Evolutionary conservation across 345 rosid species (phyloP), one percentile per base, ranked within the genome.

Genomic region (Populus davidiana): DNA sequence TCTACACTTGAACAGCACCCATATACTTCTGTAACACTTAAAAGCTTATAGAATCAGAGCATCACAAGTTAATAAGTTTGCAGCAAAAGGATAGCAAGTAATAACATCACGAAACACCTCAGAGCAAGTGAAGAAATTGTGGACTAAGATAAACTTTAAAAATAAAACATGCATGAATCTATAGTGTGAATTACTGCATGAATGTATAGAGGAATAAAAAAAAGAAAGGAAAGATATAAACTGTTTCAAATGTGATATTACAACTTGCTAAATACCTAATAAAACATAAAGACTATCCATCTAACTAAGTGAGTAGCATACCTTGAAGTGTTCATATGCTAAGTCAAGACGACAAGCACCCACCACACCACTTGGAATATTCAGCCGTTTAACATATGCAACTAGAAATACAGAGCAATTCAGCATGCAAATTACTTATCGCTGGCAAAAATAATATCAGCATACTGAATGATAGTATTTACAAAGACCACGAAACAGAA

Each of bases 311-410:
- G 52, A 81, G 25, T 67, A 72, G 36, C 64, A 59, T 89, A 93
- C 99, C 99, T 96, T 96, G 87, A 96, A 96, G 87, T 92, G 96
- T 73, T 93, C 97, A 77, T 92, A 96, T n/a, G 99, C 98, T 83
- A 92, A 86, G 87, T 93, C 99, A 84, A 96, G 96, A 16, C 93
- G 94, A 86, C 98, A 96, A 81, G 99, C 92, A 56, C 98, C 99
- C 75, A 93, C 99, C 67, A 93, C 93, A 8, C 99, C 99, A 35
- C 92, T 96, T 11, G 98, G 99, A 84, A 93, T 93, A 78, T 96
- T 92, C 70, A 93, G 88, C 75, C 88, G 90, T 73, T 91, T 92
- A 69, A 93, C 97, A 77, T 93, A 96, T 11, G 93, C 72, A 86
- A 91, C 99, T 96, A 75, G 76, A 79, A 78, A 67, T 50, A 56